Evolutionary conservation across 352 stramenopile genomes (phyloP).

Genomic region (Pythium myriotylum): DNA sequence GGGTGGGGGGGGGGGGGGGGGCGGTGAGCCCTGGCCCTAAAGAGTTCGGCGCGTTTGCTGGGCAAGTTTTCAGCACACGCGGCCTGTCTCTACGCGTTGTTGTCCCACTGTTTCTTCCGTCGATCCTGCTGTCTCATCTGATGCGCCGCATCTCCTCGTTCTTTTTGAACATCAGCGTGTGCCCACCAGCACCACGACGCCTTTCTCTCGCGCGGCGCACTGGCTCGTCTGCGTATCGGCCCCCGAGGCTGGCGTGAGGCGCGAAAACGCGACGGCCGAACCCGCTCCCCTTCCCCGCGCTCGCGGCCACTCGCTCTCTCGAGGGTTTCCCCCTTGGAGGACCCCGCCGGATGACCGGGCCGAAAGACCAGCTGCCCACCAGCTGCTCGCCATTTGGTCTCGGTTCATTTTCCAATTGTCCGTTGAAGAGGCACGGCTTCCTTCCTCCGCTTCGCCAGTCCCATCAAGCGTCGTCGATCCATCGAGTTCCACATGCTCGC

Average conservation of each 20-base stretch:
- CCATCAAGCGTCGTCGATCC: too few species aligned
- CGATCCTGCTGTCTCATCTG: constrained; percentile 20
- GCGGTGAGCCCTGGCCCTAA: constrained; percentile 16
- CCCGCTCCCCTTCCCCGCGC: constrained; percentile 7
- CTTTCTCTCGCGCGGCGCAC: too few species aligned
- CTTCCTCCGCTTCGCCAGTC: neutral
- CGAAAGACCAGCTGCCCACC: constrained; percentile 18
- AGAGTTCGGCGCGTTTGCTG: constrained; percentile 16
- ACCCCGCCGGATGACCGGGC: neutral
- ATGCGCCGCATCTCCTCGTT: constrained; percentile 12
- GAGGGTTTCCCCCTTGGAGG: neutral
- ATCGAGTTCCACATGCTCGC: too few species aligned
- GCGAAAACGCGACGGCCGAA: neutral
- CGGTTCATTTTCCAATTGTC: constrained; percentile 32
- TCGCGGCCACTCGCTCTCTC: constrained; percentile 4
- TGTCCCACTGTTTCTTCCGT: constrained; percentile 11
- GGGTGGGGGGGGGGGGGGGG: too few species aligned
- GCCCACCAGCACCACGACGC: too few species aligned
- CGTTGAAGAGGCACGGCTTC: constrained; percentile 26
- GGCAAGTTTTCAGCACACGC: constrained; percentile 22
- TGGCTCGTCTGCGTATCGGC: constrained; percentile 1
- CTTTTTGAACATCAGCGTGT: constrained; percentile 1
- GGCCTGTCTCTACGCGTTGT: constrained; percentile 8
- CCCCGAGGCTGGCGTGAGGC: constrained; percentile 10
- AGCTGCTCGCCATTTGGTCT: constrained; percentile 31